A percentile compares a stretch with the other conserved stretches of the same genome.
These are phyloP conservation scores for Phytopythium cucurbitacearum DNA, from an alignment of 352 stramenopile genomes.

Conservation along the genomic window DNA sequence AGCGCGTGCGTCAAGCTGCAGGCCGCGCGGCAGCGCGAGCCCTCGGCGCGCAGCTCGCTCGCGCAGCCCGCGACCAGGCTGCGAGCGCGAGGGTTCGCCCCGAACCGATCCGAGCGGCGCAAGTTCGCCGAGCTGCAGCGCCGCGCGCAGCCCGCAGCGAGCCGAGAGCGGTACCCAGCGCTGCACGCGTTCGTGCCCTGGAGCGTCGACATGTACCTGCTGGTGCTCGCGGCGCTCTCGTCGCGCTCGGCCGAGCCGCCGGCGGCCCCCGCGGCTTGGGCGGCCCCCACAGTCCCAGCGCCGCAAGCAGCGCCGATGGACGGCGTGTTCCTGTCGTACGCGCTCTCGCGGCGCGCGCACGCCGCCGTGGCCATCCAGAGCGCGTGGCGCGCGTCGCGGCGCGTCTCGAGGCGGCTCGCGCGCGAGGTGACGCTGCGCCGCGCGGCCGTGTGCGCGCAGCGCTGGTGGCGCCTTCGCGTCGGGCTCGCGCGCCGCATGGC, in stretches of 20 bases:
- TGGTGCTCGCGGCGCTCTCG: constrained; percentile 41
- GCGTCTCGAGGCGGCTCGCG: constrained; percentile 32
- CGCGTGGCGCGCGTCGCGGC: constrained; percentile 37
- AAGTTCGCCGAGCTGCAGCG: constrained; percentile 16
- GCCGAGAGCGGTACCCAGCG: constrained; percentile 21
- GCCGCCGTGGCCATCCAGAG: constrained; percentile 50
- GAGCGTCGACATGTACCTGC: constrained; percentile 78
- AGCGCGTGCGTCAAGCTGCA: constrained; percentile 47
- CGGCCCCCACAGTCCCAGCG: too few relatives aligned
- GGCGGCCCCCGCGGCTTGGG: not conserved
- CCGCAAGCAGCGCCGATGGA: constrained; percentile 4
- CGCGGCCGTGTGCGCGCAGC: constrained; percentile 56
- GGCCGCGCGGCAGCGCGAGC: constrained; percentile 4
- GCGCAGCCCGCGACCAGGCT: constrained; percentile 16
- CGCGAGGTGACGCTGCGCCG: constrained; percentile 51
- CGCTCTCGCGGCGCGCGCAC: constrained; percentile 38
- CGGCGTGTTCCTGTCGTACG: constrained; percentile 52
- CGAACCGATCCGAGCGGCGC: constrained; percentile 31
- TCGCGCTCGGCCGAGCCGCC: constrained; percentile 13
- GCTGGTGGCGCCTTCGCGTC: constrained; percentile 59
- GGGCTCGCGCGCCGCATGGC: constrained; percentile 43
- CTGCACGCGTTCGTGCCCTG: constrained; percentile 68
- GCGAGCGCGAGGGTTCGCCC: constrained; percentile 41
- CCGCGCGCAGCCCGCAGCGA: not conserved
- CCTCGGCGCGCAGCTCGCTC: constrained; percentile 22